Conservation (phyloP, 129 eudicot genomes). For the Escallonia rubra region DNA sequence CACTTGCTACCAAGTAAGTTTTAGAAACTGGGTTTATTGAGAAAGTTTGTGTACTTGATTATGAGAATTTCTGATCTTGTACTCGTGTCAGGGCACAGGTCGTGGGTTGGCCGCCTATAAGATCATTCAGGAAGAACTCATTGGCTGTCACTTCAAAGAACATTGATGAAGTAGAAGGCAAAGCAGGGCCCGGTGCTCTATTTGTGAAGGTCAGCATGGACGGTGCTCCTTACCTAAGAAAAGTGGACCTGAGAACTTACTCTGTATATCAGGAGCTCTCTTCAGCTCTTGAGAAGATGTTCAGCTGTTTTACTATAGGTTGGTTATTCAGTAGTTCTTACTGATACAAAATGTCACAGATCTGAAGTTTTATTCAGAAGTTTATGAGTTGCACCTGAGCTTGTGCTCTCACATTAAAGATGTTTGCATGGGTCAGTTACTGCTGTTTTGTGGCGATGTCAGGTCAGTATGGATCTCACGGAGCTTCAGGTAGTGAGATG, state of each 20-base stretch:
- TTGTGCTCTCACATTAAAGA: neutral
- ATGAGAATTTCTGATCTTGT: slow-evolving; percentile 3
- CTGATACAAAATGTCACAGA: neutral
- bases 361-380: too few relatives aligned
- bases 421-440: slow-evolving; percentile 6
- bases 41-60: too few relatives aligned
- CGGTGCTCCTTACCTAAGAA: slow-evolving; percentile 79
- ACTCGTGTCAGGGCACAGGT: slow-evolving; percentile 52
- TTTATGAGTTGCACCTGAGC: neutral
- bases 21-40: neutral
- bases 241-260: slow-evolving; percentile 63
- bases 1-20: slow-evolving; percentile 70
- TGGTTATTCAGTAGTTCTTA: slow-evolving; percentile 11
- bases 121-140: slow-evolving; percentile 68
- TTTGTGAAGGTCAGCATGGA: slow-evolving; percentile 85
- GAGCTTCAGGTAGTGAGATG: slow-evolving; percentile 49
- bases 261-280: slow-evolving; percentile 63
- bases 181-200: slow-evolving; percentile 46
- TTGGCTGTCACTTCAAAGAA: slow-evolving; percentile 55
- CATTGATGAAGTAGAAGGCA: slow-evolving; percentile 63
- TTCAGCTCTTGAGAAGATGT: slow-evolving; percentile 78
- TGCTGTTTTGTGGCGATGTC: slow-evolving; percentile 8
- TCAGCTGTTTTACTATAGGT: slow-evolving; percentile 74
- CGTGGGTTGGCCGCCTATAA: slow-evolving; percentile 80
- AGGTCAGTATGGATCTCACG: slow-evolving; percentile 80